Base-by-base conservation (phyloP, 768 basidiomycete species). In the Amanita rubescens region DNA sequence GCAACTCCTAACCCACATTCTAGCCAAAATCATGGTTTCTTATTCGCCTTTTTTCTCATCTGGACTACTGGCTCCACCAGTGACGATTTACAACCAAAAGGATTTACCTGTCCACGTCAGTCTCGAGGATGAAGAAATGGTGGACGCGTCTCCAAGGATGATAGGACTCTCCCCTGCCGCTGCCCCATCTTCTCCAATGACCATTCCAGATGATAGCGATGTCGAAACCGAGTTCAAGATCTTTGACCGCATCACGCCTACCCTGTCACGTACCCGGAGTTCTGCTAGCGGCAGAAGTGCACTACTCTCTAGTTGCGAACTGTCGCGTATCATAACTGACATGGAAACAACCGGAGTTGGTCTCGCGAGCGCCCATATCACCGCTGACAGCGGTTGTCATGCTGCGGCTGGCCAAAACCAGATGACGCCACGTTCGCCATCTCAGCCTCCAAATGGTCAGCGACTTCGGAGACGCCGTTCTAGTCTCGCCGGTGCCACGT, bases 41-140 rank as follows among this genome's bases (percentile, higher is more conserved):
- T 87, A 87, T 61, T 87, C 85, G 27, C 69, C 79, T 7, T 81
- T 87, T 60, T 87, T 87, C 67, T 82, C 84, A 30, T 84, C 84
- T 37, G 85, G 85, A 19, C 74, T 87, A 33, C 78, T 85, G 34
- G 84, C 84, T 12, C 71, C 78, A 4, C 70, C 55, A 11, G 57
- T 20, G n/a, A 30, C 38, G 3, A 38, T 37, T 45, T 41, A 52
- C 15, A 20, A 41, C 27, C 32, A 30, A 14, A 38, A 35, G 14
- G 44, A 30, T 37, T n/a, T 17, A 9, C 41, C 10, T 14, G 17
- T 33, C 0, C 30, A 20, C 20, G 43, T 35, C 20, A 39, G 41
- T 33, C 10, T 17, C 43, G 51, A 46, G 10, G 52, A 53, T 27
- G 30, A 44, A 22, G 43, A 53, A 34, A 46, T 46, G 52, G 27